A percentile compares a stretch with the other conserved stretches of the same genome.
Conservation (phyloP, 192 early-diverging fungal species). For the Coemansia sp. region DNA sequence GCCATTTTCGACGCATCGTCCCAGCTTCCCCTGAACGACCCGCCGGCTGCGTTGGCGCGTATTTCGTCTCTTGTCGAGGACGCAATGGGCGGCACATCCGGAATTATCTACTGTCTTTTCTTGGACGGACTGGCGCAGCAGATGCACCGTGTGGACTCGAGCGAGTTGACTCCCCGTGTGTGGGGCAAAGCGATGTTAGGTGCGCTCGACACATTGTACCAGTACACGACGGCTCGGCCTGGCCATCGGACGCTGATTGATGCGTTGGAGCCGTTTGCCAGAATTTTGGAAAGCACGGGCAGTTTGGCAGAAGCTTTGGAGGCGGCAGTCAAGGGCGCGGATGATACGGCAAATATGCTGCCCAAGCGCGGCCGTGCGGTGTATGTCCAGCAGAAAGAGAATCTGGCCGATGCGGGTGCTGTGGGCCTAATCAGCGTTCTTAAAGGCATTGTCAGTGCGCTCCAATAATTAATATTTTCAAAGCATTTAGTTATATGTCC, state of each 20-base stretch:
- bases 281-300: slow-evolving; percentile 43
- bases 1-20: slow-evolving; percentile 56
- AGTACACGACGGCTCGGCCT: slow-evolving; percentile 68
- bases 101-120: slow-evolving; percentile 77
- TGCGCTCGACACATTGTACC: slow-evolving; percentile 60
- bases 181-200: slow-evolving; percentile 58
- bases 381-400: slow-evolving; percentile 59
- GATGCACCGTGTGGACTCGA: slow-evolving; percentile 25
- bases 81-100: slow-evolving; percentile 76
- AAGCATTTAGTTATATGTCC: not conserved
- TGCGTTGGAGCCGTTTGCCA: slow-evolving; percentile 66
- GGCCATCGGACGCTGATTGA: slow-evolving; percentile 77
- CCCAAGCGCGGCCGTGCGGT: slow-evolving; percentile 67
- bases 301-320: slow-evolving; percentile 51
- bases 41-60: slow-evolving; percentile 55
- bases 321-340: slow-evolving; percentile 57
- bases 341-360: slow-evolving; percentile 57
- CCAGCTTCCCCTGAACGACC: slow-evolving; percentile 54
- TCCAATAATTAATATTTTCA: slow-evolving; percentile 9
- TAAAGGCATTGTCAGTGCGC: slow-evolving; percentile 49
- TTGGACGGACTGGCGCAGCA: slow-evolving; percentile 63
- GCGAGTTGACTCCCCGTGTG: slow-evolving; percentile 30
- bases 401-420: slow-evolving; percentile 61
- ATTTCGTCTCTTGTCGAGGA: slow-evolving; percentile 70
- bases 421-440: slow-evolving; percentile 60